A percentile compares a stretch with the other conserved stretches of the same genome.
Evolutionary conservation across 495 filamentous ascomycete genomes (phyloP).

Genomic region (Cryomyces antarcticus): DNA sequence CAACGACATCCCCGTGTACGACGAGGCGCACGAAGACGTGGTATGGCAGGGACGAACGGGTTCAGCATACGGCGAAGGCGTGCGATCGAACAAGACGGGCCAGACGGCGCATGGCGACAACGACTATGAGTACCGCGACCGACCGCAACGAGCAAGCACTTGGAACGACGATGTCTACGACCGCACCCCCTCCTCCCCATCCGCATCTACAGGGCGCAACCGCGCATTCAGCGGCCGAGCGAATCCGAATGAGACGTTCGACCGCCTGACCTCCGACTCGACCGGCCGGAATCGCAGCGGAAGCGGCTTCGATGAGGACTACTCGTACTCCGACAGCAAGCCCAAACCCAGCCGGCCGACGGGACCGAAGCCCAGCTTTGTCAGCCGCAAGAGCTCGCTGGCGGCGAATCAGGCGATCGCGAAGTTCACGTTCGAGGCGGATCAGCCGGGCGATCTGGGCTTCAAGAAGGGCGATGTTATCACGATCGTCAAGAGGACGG

Average conservation of each 20-base stretch:
- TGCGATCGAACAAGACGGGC: conserved; percentile 36
- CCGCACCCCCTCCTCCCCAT: conserved; percentile 24
- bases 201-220: conserved; percentile 25
- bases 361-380: conserved; percentile 74
- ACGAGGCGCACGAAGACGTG: conserved; percentile 67
- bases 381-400: conserved; percentile 36
- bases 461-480: conserved; percentile 98
- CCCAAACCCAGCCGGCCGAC: conserved; percentile 40
- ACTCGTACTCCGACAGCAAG: conserved; percentile 20
- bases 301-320: conserved; percentile 32
- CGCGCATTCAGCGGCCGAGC: conserved; percentile 31
- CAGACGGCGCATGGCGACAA: conserved; percentile 1
- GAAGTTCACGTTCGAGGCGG: conserved; percentile 79
- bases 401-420: conserved; percentile 75
- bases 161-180: conserved; percentile 88
- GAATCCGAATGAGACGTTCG: conserved; percentile 28
- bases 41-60: conserved; percentile 80
- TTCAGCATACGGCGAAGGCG: conserved; percentile 54
- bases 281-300: conserved; percentile 26
- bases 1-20: conserved; percentile 87
- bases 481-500: conserved; percentile 92
- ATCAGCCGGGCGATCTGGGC: conserved; percentile 77
- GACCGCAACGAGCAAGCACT: conserved; percentile 49
- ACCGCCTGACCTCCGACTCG: conserved; percentile 21
- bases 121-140: conserved; percentile 38